A percentile compares a stretch with the other conserved stretches of the same genome.
Conservation (phyloP, 2,329 filamentous ascomycete genomes). For the Exutisphaerella laricina region DNA sequence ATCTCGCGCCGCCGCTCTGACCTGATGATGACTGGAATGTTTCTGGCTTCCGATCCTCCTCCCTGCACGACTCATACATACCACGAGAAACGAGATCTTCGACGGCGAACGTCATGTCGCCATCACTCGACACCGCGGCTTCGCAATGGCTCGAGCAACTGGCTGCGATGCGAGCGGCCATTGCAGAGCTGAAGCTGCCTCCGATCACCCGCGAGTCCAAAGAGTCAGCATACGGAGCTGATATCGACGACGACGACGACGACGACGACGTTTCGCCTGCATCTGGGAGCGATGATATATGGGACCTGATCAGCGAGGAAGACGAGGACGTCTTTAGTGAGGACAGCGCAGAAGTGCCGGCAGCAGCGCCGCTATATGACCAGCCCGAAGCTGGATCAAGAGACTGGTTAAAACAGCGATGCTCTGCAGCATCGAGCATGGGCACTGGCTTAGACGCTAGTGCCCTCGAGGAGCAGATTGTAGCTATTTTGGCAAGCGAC, state of each 20-base stretch:
- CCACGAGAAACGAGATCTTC: neutral
- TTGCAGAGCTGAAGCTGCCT: slow-evolving; percentile 63
- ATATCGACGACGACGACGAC: slow-evolving; percentile 50
- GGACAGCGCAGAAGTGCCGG: slow-evolving; percentile 51
- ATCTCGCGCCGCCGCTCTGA: neutral
- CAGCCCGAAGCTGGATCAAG: slow-evolving; percentile 20
- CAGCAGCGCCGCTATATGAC: slow-evolving; percentile 34
- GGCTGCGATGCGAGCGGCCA: slow-evolving; percentile 76
- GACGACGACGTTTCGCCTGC: slow-evolving; percentile 59
- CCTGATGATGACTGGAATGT: neutral
- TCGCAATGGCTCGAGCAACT: slow-evolving; percentile 74
- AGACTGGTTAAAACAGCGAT: slow-evolving; percentile 68
- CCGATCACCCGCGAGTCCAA: slow-evolving; percentile 42
- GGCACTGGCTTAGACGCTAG: slow-evolving; percentile 62
- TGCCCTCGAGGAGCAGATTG: slow-evolving; percentile 72
- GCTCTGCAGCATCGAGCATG: slow-evolving; percentile 57
- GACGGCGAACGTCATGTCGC: slow-evolving; percentile 11
- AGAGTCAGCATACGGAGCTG: slow-evolving; percentile 21
- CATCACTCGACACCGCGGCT: slow-evolving; percentile 16
- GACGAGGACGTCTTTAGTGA: slow-evolving; percentile 62
- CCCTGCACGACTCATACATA: too few relatives aligned
- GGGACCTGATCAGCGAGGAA: slow-evolving; percentile 81
- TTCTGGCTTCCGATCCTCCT: neutral
- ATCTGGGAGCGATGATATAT: slow-evolving; percentile 72
- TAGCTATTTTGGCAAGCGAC: slow-evolving; percentile 65